phyloP scores from a whole-genome alignment of 805 yeast genomes.

The Kluyveromyces wickerhamii region DNA sequence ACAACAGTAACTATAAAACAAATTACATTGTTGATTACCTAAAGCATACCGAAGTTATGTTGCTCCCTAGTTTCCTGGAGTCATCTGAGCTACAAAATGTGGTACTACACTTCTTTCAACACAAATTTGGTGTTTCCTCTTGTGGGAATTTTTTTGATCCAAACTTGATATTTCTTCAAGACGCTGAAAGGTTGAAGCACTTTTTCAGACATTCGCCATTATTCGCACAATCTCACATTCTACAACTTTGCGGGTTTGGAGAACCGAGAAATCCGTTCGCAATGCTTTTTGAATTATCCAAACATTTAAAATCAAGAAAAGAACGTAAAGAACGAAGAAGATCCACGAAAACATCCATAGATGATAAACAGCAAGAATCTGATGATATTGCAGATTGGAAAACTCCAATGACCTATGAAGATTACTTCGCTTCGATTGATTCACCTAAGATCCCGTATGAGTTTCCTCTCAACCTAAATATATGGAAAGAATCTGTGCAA shows the following conservation, averaged over 20 bases:
- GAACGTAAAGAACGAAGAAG: constrained; percentile 61
- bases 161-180: constrained; percentile 33
- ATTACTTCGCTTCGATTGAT: constrained; percentile 24
- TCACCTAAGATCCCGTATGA: constrained; percentile 17
- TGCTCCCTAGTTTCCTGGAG: constrained; percentile 50
- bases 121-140: constrained; percentile 57
- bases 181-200: constrained; percentile 40
- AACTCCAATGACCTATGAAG: constrained; percentile 8
- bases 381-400: not conserved
- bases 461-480: constrained; percentile 18
- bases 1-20: constrained; percentile 23
- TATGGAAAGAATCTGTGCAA: constrained; percentile 51
- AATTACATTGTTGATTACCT: constrained; percentile 30
- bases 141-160: constrained; percentile 55
- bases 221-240: constrained; percentile 68
- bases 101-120: constrained; percentile 55
- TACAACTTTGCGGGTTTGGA: constrained; percentile 72
- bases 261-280: constrained; percentile 72
- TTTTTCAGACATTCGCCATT: constrained; percentile 73
- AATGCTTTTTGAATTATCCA: constrained; percentile 61
- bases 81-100: constrained; percentile 49
- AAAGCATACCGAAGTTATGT: constrained; percentile 57
- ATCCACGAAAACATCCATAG: constrained; percentile 13
- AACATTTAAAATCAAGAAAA: constrained; percentile 60
- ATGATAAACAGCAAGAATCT: constrained; percentile 3